Percentiles rank a stretch among this genome's conserved stretches.
Conservation (phyloP, 2,329 filamentous ascomycete genomes). For the Cladosporium velox region DNA sequence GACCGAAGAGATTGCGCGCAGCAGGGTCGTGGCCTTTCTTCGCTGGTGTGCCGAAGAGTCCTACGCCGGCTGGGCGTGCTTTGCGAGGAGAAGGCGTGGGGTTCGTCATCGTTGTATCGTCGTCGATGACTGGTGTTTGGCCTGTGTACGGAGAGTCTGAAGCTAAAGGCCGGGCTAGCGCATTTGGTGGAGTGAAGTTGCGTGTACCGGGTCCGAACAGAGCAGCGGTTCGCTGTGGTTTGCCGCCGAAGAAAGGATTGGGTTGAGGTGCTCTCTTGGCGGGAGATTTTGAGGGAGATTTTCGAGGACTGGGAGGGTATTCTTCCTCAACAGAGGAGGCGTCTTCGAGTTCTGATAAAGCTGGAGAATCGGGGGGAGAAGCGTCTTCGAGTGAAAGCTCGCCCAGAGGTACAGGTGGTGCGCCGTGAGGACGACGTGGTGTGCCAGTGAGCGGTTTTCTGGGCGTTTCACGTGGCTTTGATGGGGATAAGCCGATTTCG, state of each 20-base stretch:
- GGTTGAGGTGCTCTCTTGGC: slow-evolving; percentile 15
- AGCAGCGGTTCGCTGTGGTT: slow-evolving; percentile 25
- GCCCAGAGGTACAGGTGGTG: slow-evolving; percentile 31
- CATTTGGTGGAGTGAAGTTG: slow-evolving; percentile 33
- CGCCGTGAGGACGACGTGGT: slow-evolving; percentile 34
- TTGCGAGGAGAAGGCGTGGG: slow-evolving; percentile 31
- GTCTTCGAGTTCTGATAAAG: slow-evolving; percentile 25
- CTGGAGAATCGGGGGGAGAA: slow-evolving; percentile 20
- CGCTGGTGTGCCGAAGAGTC: slow-evolving; percentile 22
- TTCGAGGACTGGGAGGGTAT: slow-evolving; percentile 41
- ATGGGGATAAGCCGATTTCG: slow-evolving; percentile 46
- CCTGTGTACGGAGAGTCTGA: slow-evolving; percentile 29
- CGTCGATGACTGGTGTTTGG: neutral
- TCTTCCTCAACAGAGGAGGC: slow-evolving; percentile 32
- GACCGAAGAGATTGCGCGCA: slow-evolving; percentile 3
- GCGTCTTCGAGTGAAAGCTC: slow-evolving; percentile 36
- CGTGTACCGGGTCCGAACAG: slow-evolving; percentile 20
- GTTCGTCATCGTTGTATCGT: slow-evolving; percentile 21
- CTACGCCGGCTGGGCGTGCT: slow-evolving; percentile 18
- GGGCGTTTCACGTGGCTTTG: slow-evolving; percentile 30
- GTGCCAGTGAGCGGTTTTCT: slow-evolving; percentile 37
- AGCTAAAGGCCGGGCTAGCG: slow-evolving; percentile 29
- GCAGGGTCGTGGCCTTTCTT: slow-evolving; percentile 9
- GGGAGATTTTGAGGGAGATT: slow-evolving; percentile 36
- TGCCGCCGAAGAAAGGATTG: slow-evolving; percentile 4